Conservation (phyloP, 345 rosid genomes). For the Pistacia integerrima region DNA sequence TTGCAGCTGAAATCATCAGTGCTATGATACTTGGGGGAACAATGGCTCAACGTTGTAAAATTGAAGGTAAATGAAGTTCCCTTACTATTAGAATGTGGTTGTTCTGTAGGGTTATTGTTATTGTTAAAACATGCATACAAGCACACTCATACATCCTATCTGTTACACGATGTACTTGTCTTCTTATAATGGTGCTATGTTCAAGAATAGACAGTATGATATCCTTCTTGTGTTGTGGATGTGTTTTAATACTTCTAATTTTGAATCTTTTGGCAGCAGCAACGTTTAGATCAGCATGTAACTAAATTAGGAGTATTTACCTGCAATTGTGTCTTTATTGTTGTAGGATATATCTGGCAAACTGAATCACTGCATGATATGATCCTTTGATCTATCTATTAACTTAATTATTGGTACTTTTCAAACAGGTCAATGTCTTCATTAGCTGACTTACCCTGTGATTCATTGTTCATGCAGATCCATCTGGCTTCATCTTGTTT, state of each 20-base stretch:
- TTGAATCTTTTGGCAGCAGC: not conserved
- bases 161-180: not conserved
- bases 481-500: slow-evolving; percentile 97
- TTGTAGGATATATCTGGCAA: not conserved
- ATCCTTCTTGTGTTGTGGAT: not conserved
- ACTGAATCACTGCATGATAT: not conserved
- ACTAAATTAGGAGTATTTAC: slow-evolving; percentile 5
- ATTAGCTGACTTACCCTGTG: slow-evolving; percentile 14
- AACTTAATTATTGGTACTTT: slow-evolving; percentile 7
- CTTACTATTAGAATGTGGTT: not conserved
- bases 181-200: not conserved
- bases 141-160: too few species aligned
- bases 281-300: not conserved
- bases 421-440: slow-evolving; percentile 2
- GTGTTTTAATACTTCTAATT: not conserved
- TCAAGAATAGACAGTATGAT: not conserved
- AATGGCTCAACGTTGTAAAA: slow-evolving; percentile 93
- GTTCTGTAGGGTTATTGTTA: not conserved
- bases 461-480: slow-evolving; percentile 64
- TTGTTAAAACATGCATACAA: not conserved
- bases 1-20: slow-evolving; percentile 98
- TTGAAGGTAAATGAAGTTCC: slow-evolving; percentile 62
- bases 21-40: slow-evolving; percentile 99
- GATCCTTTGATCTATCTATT: slow-evolving; percentile 4
- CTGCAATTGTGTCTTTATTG: not conserved